Evolutionary conservation across 1,284 basidiomycete species (phyloP).

Genomic region (Trametes sp.): DNA sequence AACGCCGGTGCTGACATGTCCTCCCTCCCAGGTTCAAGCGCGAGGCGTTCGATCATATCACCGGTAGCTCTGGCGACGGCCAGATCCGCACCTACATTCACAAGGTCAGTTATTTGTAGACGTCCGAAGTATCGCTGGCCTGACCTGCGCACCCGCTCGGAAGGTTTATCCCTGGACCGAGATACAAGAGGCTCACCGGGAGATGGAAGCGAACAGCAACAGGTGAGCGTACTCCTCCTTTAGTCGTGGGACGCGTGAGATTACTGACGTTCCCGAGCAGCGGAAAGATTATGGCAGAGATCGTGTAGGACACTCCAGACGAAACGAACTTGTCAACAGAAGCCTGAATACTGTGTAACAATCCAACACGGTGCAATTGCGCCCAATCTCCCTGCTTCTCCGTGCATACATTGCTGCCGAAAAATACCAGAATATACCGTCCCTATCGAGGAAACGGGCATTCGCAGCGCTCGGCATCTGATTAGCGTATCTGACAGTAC

Average conservation of each 20-base stretch:
- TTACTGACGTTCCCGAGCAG: conserved; percentile 15
- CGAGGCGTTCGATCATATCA: conserved; percentile 67
- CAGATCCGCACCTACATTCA: conserved; percentile 80
- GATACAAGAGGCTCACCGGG: conserved; percentile 84
- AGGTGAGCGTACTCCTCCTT: conserved; percentile 45
- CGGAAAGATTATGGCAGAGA: conserved; percentile 59
- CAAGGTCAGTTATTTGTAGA: conserved; percentile 52
- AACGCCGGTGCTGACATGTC: conserved; percentile 11
- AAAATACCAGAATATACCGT: neutral
- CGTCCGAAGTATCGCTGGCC: neutral
- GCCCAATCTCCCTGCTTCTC: neutral
- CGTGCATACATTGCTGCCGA: neutral
- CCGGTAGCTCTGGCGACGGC: conserved; percentile 61
- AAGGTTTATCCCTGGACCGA: conserved; percentile 86
- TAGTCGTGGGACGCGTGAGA: neutral
- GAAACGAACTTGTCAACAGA: neutral
- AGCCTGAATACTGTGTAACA: neutral
- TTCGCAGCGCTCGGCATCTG: neutral
- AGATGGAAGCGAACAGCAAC: conserved; percentile 89
- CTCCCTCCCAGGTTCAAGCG: conserved; percentile 47
- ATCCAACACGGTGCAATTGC: neutral
- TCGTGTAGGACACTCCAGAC: conserved; percentile 3
- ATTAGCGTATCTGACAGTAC: neutral
- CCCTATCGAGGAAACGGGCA: neutral
- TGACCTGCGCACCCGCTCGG: neutral